These are phyloP conservation scores for Ophiocordyceps sinensis DNA, from an alignment of 2,329 filamentous ascomycete species.

Conservation along the genomic window DNA sequence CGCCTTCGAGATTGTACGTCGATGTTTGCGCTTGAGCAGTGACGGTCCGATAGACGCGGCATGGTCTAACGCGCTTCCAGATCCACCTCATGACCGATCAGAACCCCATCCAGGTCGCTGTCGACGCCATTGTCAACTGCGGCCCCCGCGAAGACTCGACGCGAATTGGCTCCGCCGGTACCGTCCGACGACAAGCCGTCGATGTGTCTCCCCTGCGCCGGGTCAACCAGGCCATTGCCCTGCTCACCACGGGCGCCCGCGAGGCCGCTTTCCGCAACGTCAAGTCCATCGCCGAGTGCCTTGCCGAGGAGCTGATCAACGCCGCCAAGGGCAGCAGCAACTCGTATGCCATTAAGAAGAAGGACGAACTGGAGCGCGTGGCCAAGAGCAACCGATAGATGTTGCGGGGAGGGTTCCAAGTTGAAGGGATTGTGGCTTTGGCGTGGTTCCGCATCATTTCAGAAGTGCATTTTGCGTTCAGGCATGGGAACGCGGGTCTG, in stretches of 20 bases:
- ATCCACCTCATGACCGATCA: constrained; percentile 99
- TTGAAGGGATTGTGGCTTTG: constrained; percentile 24
- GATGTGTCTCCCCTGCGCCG: constrained; percentile 98
- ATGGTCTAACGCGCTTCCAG: constrained; percentile 31
- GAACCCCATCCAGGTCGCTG: constrained; percentile 99
- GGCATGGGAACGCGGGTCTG: constrained; percentile 30
- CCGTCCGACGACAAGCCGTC: constrained; percentile 98
- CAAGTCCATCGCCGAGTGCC: constrained; percentile 99
- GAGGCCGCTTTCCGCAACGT: constrained; percentile 99
- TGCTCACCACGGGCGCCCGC: constrained; percentile 96
- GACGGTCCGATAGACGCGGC: background rate
- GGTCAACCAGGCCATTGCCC: constrained; percentile 99
- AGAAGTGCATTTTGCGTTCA: constrained; percentile 32
- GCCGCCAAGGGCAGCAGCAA: constrained; percentile 99
- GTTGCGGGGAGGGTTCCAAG: constrained; percentile 15
- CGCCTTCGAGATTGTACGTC: constrained; percentile 93
- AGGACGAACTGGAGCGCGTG: constrained; percentile 99
- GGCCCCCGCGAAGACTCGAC: constrained; percentile 99
- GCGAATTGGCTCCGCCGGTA: constrained; percentile 98
- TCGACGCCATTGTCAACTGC: constrained; percentile 99
- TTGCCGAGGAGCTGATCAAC: constrained; percentile 99
- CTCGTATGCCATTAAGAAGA: constrained; percentile 99
- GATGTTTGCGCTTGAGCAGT: background rate
- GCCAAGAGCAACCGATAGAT: constrained; percentile 99
- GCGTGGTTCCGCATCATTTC: constrained; percentile 30